Conservation (phyloP, 1,284 basidiomycete genomes). For the Hymenochaete sp. region DNA sequence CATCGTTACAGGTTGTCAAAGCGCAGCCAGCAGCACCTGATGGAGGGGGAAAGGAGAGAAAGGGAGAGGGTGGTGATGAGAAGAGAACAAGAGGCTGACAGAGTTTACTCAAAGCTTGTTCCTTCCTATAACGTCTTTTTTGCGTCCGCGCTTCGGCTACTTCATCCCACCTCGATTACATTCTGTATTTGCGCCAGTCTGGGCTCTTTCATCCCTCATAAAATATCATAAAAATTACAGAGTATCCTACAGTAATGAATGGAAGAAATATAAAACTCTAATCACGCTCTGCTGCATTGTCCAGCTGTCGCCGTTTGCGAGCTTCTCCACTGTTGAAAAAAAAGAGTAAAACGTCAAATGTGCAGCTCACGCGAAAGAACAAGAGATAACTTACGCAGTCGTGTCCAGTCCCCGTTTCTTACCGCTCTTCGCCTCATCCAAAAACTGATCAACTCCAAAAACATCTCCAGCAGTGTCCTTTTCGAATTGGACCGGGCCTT, state of each 20-base stretch:
- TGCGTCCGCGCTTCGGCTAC: not conserved
- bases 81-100: conserved; percentile 5
- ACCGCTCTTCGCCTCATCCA: conserved; percentile 93
- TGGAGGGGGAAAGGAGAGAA: not conserved
- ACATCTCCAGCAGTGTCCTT: conserved; percentile 88
- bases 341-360: not conserved
- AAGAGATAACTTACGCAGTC: conserved; percentile 44
- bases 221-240: conserved; percentile 10
- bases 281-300: conserved; percentile 20
- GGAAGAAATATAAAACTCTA: conserved; percentile 1
- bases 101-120: not conserved
- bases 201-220: no score
- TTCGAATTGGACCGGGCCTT: conserved; percentile 98
- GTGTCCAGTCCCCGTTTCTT: conserved; percentile 84
- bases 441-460: conserved; percentile 96
- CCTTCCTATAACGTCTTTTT: not conserved
- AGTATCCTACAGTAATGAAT: conserved; percentile 7
- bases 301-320: conserved; percentile 25
- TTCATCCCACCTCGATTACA: no score
- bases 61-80: not conserved
- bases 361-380: no score
- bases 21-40: not conserved
- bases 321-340: conserved; percentile 20
- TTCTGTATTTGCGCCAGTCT: no score
- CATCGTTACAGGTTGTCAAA: not conserved